phyloP scores from a whole-genome alignment of 1,284 basidiomycete genomes.

The Microbotryum silenes-acaulis region DNA sequence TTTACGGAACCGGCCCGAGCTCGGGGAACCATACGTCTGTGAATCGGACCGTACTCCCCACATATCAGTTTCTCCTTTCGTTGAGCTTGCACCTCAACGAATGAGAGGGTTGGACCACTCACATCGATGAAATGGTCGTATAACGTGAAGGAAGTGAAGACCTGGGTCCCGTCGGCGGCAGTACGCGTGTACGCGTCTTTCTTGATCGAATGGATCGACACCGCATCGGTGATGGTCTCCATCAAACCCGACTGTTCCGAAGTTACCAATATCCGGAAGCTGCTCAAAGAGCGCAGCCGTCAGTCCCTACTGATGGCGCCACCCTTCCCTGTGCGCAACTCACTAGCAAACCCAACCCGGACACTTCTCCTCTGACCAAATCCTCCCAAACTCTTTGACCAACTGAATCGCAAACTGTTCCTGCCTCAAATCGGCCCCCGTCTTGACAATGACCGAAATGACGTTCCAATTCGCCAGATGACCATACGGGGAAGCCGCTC shows the following conservation, averaged over 20 bases:
- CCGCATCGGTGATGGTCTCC: slow-evolving; percentile 91
- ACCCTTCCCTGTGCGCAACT: slow-evolving; percentile 38
- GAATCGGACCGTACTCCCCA: neutral
- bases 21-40: slow-evolving; percentile 82
- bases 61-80: neutral
- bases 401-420: slow-evolving; percentile 96
- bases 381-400: slow-evolving; percentile 82
- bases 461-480: slow-evolving; percentile 68
- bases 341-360: slow-evolving; percentile 88
- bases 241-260: slow-evolving; percentile 86
- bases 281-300: slow-evolving; percentile 19
- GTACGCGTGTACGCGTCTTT: slow-evolving; percentile 72
- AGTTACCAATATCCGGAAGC: slow-evolving; percentile 82
- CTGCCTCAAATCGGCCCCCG: slow-evolving; percentile 90
- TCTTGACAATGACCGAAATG: slow-evolving; percentile 96
- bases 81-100: neutral
- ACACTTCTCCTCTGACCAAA: slow-evolving; percentile 90
- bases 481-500: slow-evolving; percentile 87
- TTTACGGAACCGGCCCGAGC: slow-evolving; percentile 79
- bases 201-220: slow-evolving; percentile 98
- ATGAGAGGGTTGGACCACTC: slow-evolving; percentile 36
- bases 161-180: slow-evolving; percentile 24
- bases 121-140: slow-evolving; percentile 83
- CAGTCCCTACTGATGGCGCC: no score
- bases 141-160: slow-evolving; percentile 51